A percentile compares a stretch with the other conserved stretches of the same genome.
Evolutionary conservation across 2,329 filamentous ascomycete species (phyloP).

Genomic region (Fusarium dlaminii): DNA sequence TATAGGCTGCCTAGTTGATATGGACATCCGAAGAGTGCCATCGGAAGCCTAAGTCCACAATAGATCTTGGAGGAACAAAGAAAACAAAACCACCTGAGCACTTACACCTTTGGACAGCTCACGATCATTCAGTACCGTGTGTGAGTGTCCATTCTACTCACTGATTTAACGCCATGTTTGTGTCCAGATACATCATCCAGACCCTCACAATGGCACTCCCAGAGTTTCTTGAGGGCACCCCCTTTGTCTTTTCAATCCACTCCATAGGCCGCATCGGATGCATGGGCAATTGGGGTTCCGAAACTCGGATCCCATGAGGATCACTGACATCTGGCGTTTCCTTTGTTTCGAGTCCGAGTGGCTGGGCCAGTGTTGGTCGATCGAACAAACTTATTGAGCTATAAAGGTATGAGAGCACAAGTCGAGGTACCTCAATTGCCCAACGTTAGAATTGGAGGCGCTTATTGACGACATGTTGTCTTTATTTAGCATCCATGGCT

Average conservation of each 20-base stretch:
- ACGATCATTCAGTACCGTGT: neutral
- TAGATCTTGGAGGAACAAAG: neutral
- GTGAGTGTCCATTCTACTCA: neutral
- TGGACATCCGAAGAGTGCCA: neutral
- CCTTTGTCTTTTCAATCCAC: neutral
- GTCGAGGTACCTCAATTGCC: neutral
- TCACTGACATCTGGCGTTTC: neutral
- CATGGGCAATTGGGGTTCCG: neutral
- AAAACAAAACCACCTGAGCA: neutral
- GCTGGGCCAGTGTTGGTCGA: neutral
- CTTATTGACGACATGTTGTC: neutral
- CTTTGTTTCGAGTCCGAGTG: neutral
- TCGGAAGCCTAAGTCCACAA: neutral
- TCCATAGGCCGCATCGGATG: neutral
- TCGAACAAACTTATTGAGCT: neutral
- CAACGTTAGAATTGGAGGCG: neutral
- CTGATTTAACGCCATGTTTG: neutral
- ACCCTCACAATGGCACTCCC: neutral
- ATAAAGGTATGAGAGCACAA: neutral
- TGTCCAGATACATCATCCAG: neutral
- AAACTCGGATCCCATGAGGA: neutral
- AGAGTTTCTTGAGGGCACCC: neutral
- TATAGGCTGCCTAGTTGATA: neutral
- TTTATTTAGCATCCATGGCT: neutral
- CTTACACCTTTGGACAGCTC: neutral